Evolutionary conservation across 805 yeast species (phyloP), one percentile per base, ranked within the genome.

Genomic region (Myxozyma sirexii): DNA sequence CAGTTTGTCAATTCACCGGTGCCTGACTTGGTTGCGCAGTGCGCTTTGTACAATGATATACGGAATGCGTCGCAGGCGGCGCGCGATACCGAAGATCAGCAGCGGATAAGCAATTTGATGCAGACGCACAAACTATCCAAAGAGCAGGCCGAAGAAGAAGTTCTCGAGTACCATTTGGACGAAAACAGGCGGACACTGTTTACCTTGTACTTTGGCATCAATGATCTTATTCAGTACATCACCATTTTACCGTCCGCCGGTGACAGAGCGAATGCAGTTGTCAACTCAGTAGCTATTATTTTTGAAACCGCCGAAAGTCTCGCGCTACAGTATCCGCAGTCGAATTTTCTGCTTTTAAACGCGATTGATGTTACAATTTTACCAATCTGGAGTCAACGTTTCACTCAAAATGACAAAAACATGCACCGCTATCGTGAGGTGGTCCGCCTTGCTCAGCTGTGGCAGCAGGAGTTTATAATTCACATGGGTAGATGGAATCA

Each of bases 141-240:
- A 13, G 53, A 35, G 39, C 44, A 48, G 33, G 43, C 53, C 26
- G 21, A 42, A 21, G 49, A 27, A n/a, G 37, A 27, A 13, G 49
- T 39, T 31, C 41, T 15, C 4, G 29, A 35, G 12, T 21, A 37
- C 1, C 27, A n/a, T 27, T 47, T 38, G 33, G 47, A 17, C 2
- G 38, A 50, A 13, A 59, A 59, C 46, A 43, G 60, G 26, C 43
- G 51, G 21, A 60, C 61, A 15, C 44, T 62, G 15, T 56, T 56
- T 27, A 35, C 56, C 2, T 60, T 57, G 37, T 62, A 37, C 44
- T 62, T 60, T 23, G 64, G 64, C 23, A 62, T 62, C 38, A 62
- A 62, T 33, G 66, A 62, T 41, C 17, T 62, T 15, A 44, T 60
- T 23, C 60, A 62, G 31, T 56, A 63, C 37, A 51, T 47, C 10